phyloP scores from a whole-genome alignment of 2,329 filamentous ascomycete species.

The Claviceps arundinis region DNA sequence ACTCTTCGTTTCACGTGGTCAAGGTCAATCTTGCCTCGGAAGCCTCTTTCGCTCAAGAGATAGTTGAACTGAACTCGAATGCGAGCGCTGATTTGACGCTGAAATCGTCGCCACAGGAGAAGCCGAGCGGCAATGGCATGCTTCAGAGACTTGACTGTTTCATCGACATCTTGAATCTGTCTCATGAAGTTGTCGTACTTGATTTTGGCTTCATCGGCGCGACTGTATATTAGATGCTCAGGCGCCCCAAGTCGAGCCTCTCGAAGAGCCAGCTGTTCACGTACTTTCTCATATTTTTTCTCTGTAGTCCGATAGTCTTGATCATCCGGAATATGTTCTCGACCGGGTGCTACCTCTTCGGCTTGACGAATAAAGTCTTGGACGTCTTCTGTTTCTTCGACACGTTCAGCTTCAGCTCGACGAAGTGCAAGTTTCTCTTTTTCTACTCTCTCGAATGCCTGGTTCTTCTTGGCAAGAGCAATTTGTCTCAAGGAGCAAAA shows the following conservation, averaged over 20 bases:
- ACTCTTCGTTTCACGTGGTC: slow-evolving; percentile 65
- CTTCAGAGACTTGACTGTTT: slow-evolving; percentile 33
- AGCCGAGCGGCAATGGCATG: slow-evolving; percentile 55
- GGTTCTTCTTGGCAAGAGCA: slow-evolving; percentile 49
- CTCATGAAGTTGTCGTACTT: slow-evolving; percentile 30
- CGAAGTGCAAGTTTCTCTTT: slow-evolving; percentile 32
- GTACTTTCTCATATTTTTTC: slow-evolving; percentile 40
- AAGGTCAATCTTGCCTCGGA: slow-evolving; percentile 67
- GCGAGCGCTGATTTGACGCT: slow-evolving; percentile 70
- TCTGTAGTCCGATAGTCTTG: slow-evolving; percentile 47
- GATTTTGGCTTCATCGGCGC: slow-evolving; percentile 25
- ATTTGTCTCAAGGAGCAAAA: slow-evolving; percentile 35
- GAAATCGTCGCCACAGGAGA: slow-evolving; percentile 67
- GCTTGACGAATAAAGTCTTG: slow-evolving; percentile 43
- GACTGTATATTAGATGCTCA: slow-evolving; percentile 49
- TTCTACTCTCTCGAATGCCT: slow-evolving; percentile 37
- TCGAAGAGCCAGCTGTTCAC: slow-evolving; percentile 43
- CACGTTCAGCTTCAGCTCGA: slow-evolving; percentile 32
- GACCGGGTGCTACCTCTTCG: slow-evolving; percentile 32
- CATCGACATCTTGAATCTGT: slow-evolving; percentile 25
- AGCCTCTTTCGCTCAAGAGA: slow-evolving; percentile 77
- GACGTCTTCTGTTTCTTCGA: slow-evolving; percentile 34
- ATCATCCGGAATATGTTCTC: slow-evolving; percentile 49
- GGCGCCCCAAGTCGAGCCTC: slow-evolving; percentile 46
- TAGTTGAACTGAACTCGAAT: slow-evolving; percentile 80